A percentile compares a stretch with the other conserved stretches of the same genome.
Conservation (phyloP, 108 stramenopile genomes). For the Asterionellopsis glacialis region DNA sequence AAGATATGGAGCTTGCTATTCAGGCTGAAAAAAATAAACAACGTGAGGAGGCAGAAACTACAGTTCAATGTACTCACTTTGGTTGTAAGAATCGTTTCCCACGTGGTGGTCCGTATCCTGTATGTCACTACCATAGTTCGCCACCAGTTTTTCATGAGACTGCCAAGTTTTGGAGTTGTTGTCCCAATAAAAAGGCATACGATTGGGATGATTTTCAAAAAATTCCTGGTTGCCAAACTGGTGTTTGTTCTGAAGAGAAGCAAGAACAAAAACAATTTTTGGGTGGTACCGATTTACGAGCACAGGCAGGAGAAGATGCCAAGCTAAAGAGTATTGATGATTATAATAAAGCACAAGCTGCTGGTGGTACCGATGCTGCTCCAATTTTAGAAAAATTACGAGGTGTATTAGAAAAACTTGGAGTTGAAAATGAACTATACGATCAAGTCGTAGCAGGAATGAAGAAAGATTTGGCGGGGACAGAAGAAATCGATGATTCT, state of each 20-base stretch:
- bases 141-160: constrained; percentile 98
- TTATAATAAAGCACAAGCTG: constrained; percentile 71
- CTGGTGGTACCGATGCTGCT: constrained; percentile 73
- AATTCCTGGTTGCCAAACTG: constrained; percentile 73
- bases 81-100: constrained; percentile 82
- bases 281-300: constrained; percentile 81
- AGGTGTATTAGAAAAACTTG: constrained; percentile 61
- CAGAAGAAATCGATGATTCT: constrained; percentile 24
- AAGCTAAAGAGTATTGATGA: constrained; percentile 81
- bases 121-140: constrained; percentile 80
- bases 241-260: constrained; percentile 72
- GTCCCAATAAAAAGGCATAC: constrained; percentile 83
- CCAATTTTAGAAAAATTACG: constrained; percentile 67
- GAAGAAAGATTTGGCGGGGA: constrained; percentile 32
- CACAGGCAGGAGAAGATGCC: constrained; percentile 31
- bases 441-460: constrained; percentile 81
- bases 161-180: constrained; percentile 97
- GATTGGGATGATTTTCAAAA: constrained; percentile 85
- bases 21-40: constrained; percentile 34
- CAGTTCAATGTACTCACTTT: constrained; percentile 77
- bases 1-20: constrained; percentile 40
- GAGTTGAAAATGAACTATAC: constrained; percentile 76
- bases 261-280: constrained; percentile 61
- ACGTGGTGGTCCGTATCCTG: constrained; percentile 70
- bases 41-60: constrained; percentile 32